phyloP scores from a whole-genome alignment of 495 filamentous ascomycete species.

The Trichoderma orchidacearum region DNA sequence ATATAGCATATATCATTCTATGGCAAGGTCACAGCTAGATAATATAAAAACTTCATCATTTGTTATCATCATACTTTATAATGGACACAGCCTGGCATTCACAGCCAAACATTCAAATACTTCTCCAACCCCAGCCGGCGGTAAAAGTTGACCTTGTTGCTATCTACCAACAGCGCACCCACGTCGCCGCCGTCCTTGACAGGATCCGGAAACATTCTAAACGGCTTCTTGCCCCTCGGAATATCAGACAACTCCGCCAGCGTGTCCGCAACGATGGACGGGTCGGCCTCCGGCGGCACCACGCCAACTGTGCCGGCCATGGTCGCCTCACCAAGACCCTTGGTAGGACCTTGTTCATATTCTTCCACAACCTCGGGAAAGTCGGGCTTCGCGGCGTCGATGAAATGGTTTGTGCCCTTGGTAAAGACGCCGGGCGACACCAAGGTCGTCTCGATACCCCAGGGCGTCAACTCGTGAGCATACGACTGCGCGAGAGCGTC shows the following conservation, averaged over 20 bases:
- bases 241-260: slow-evolving; percentile 6
- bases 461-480: slow-evolving; percentile 4
- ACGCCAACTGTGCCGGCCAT: slow-evolving; percentile 1
- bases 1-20: no score
- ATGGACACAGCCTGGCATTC: background rate
- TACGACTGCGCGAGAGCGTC: slow-evolving; percentile 6
- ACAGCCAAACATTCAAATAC: slow-evolving; percentile 2
- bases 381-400: slow-evolving; percentile 4
- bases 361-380: background rate
- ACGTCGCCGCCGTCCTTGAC: slow-evolving; percentile 3
- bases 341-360: slow-evolving; percentile 6
- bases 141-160: slow-evolving; percentile 5
- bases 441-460: slow-evolving; percentile 8
- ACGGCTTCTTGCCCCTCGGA: slow-evolving; percentile 8
- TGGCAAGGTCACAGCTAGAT: no score
- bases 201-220: slow-evolving; percentile 5
- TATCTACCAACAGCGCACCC: slow-evolving; percentile 3
- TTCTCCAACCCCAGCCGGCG: slow-evolving; percentile 3
- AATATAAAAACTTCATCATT: background rate
- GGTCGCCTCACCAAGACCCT: slow-evolving; percentile 3
- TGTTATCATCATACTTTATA: background rate
- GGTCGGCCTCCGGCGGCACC: slow-evolving; percentile 5
- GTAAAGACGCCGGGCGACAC: slow-evolving; percentile 6
- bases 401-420: slow-evolving; percentile 7
- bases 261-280: slow-evolving; percentile 6